Evolutionary conservation across 1,284 basidiomycete species (phyloP).

Genomic region (Testicularia cyperi): DNA sequence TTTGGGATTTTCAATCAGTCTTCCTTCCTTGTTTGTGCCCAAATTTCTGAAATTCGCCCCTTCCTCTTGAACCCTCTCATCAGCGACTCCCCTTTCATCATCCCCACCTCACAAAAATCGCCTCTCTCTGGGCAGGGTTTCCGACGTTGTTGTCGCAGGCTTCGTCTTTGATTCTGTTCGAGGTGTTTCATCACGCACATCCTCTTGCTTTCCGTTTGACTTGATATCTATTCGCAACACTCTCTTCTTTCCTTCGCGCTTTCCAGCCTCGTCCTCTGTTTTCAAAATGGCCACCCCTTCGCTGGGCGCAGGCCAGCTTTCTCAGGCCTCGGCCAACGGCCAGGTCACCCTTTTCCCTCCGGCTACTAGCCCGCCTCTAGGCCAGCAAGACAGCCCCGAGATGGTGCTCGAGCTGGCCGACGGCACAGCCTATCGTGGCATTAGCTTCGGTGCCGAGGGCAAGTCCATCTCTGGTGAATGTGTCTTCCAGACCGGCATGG

Average conservation of each 20-base stretch:
- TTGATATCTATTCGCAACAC: too few relatives aligned
- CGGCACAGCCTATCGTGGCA: conserved; percentile 82
- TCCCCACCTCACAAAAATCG: conserved; percentile 8
- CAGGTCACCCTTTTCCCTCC: conserved; percentile 27
- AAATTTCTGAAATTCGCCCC: too few relatives aligned
- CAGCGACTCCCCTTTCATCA: conserved; percentile 25
- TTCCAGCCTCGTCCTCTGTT: not conserved
- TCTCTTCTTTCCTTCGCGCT: not conserved
- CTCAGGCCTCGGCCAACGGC: conserved; percentile 21
- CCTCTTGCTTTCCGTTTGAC: too few relatives aligned
- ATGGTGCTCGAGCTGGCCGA: conserved; percentile 87
- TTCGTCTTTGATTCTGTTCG: too few relatives aligned
- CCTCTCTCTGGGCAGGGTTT: not conserved
- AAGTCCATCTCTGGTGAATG: conserved; percentile 96
- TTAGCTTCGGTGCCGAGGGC: conserved; percentile 87
- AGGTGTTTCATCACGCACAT: too few relatives aligned
- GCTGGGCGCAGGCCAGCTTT: conserved; percentile 35
- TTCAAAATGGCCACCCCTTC: conserved; percentile 44
- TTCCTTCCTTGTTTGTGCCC: conserved; percentile 38
- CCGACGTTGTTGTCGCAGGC: too few relatives aligned
- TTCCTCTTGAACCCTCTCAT: too few relatives aligned
- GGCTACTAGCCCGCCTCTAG: conserved; percentile 37
- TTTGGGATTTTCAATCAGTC: too few relatives aligned
- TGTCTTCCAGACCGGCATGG: conserved; percentile 97
- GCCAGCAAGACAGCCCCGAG: conserved; percentile 36